phyloP scores from a whole-genome alignment of 1,139 yeast species.

The Taiozyma sp. region DNA sequence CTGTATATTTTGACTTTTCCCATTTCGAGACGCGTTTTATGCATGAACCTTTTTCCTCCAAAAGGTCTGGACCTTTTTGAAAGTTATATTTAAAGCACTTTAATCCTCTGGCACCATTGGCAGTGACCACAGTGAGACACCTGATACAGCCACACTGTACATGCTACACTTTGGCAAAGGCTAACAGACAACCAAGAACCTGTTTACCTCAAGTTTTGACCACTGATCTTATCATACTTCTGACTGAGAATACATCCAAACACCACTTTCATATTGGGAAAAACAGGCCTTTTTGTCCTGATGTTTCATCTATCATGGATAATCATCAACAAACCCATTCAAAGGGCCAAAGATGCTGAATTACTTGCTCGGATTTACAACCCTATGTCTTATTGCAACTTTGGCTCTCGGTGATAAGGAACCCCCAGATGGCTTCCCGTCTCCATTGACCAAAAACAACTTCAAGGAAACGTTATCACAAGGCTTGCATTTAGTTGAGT shows the following conservation, averaged over 20 bases:
- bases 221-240: neutral
- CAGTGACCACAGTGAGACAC: too few relatives aligned
- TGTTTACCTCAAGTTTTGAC: too few relatives aligned
- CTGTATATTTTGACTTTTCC: too few relatives aligned
- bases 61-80: too few relatives aligned
- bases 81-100: too few relatives aligned
- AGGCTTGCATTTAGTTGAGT: slow-evolving; percentile 54
- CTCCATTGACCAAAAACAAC: slow-evolving; percentile 25
- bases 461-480: slow-evolving; percentile 29
- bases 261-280: neutral
- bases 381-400: neutral
- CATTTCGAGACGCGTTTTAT: too few relatives aligned
- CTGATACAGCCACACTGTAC: too few relatives aligned
- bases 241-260: neutral
- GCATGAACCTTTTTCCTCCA: too few relatives aligned
- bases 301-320: too few relatives aligned
- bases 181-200: too few relatives aligned
- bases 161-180: too few relatives aligned
- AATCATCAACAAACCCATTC: neutral
- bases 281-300: neutral
- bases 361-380: neutral
- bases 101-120: too few relatives aligned
- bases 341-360: neutral
- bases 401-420: neutral
- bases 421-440: slow-evolving; percentile 21